Conservation (phyloP, 2,329 filamentous ascomycete genomes). For the Colletotrichum camelliae region DNA sequence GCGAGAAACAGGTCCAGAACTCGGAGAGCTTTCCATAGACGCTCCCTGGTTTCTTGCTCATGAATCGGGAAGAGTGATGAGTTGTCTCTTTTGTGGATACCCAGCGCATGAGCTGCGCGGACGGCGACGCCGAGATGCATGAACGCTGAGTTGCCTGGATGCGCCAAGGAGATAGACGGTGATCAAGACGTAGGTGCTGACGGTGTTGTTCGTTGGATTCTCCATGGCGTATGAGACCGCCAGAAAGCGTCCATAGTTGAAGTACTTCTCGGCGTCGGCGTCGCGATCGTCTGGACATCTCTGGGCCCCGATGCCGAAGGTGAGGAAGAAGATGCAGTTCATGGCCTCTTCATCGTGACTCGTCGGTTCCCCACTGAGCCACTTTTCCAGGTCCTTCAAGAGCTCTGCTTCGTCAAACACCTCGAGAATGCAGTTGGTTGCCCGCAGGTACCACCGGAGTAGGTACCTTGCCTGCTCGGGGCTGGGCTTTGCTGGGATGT, state of each 20-base stretch:
- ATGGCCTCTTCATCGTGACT: conserved; percentile 15
- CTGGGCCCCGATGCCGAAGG: conserved; percentile 37
- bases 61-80: conserved; percentile 28
- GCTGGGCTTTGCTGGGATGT: conserved; percentile 24
- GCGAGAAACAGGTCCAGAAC: conserved; percentile 38
- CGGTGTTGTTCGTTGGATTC: conserved; percentile 37
- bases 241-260: conserved; percentile 38
- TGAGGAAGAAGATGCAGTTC: conserved; percentile 29
- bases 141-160: conserved; percentile 40
- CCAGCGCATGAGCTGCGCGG: conserved; percentile 39
- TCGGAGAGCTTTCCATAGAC: conserved; percentile 37
- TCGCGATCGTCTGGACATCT: conserved; percentile 36
- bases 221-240: conserved; percentile 37
- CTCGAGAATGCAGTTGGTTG: conserved; percentile 31
- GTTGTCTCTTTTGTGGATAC: conserved; percentile 34
- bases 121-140: conserved; percentile 43
- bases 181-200: conserved; percentile 39
- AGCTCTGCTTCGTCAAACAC: conserved; percentile 37
- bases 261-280: conserved; percentile 35
- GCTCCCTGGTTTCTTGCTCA: conserved; percentile 31
- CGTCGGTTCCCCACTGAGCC: conserved; percentile 26
- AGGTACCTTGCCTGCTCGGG: conserved; percentile 30
- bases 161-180: conserved; percentile 40
- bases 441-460: conserved; percentile 34
- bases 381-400: conserved; percentile 26